Conservation (phyloP, 257 asterid species). For the Asclepias syriaca region DNA sequence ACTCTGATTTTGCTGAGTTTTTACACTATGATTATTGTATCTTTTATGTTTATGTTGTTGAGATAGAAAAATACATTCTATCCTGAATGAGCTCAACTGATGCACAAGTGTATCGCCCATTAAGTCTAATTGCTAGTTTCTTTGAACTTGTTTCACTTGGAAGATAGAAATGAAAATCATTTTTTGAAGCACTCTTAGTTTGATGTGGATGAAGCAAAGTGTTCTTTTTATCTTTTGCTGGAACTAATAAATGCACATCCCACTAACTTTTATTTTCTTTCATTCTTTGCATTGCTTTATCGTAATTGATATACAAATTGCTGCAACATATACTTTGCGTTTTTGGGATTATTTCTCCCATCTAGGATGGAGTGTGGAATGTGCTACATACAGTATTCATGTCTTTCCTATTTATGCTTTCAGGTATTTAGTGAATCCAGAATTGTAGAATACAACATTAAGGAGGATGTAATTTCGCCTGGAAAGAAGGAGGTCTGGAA, state of each 20-base stretch:
- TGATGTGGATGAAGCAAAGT: background rate
- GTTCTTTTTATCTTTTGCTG: too few relatives aligned
- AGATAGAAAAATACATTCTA: background rate
- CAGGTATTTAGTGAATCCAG: slow-evolving; percentile 81
- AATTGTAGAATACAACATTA: slow-evolving; percentile 57
- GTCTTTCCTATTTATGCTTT: background rate
- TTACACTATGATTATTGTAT: background rate
- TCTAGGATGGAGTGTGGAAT: background rate
- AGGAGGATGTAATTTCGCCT: slow-evolving; percentile 53
- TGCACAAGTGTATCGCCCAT: too few relatives aligned
- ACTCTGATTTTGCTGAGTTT: background rate
- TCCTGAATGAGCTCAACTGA: too few relatives aligned
- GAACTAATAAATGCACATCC: background rate
- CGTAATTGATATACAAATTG: background rate
- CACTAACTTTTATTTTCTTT: background rate
- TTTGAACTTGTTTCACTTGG: background rate
- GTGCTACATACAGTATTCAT: background rate
- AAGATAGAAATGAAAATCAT: background rate
- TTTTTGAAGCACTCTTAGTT: background rate
- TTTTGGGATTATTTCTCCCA: too few relatives aligned
- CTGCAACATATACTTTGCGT: background rate
- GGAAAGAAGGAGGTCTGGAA: slow-evolving; percentile 65
- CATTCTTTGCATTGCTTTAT: background rate
- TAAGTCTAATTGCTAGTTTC: background rate
- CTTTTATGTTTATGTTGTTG: background rate